Base-by-base conservation (phyloP, 768 basidiomycete species). In the Coprinopsis strossmayeri region DNA sequence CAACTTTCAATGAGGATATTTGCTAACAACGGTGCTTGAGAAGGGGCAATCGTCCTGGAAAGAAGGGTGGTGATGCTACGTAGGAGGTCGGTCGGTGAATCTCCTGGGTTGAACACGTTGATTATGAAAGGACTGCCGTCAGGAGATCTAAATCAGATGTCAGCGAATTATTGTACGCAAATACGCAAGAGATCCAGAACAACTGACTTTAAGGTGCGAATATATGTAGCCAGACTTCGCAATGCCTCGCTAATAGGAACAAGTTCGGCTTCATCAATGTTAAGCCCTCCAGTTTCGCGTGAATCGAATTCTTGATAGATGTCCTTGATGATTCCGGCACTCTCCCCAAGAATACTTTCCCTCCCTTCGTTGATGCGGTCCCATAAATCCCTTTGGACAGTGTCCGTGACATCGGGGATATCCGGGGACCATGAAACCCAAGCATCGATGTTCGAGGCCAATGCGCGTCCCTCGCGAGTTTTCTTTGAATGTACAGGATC, bases 231-330 rank as follows among this genome's bases (percentile, higher is more conserved):
- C 10, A 89, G 69, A 49, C 79, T 73, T 35, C 67, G 70, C 39
- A 90, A 59, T 1, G 79, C 79, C 55, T 79, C 73, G 0, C 84
- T 85, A 7, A 87, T 70, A 24, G 82, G 77, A 34, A 60, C 67
- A 11, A 82, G 78, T 57, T 87, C 87, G 54, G 87, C 83, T 50
- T 84, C 81, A 45, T 85, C 83, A 56, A 85, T 55, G 1, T 58
- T 50, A 0, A 61, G 55, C 28, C 57, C 58, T 13, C 74, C 74
- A 30, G 88, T 84, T 10, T 81, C 82, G 48, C 77, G 69, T 18
- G 77, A 74, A 52, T 88, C 85, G 41, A 84, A 71, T 53, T 87
- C 85, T 55, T 85, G 82, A 12, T 87, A 72, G 3, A 87, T 73
- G 53, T 90, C 88, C 59, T 80, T 83, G 51, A 86, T 56, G 4